These are phyloP conservation scores for Eucalyptus pauciflora DNA, from an alignment of 345 rosid species.

Conservation along the genomic window DNA sequence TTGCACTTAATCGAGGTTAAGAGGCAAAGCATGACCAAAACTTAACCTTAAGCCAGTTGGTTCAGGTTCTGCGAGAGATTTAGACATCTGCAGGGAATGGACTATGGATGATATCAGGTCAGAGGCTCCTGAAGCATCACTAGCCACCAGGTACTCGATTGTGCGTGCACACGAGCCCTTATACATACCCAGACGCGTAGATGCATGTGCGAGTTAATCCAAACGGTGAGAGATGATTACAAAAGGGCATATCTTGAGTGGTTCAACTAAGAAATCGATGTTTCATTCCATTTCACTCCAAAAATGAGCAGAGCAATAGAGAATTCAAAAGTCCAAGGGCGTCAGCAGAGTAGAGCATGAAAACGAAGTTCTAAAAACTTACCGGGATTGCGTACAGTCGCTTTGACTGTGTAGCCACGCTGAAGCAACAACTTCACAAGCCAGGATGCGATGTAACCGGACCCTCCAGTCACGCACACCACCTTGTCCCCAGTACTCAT, in stretches of 20 bases:
- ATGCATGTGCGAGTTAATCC: background rate
- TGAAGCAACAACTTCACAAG: constrained; percentile 24
- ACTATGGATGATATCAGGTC: background rate
- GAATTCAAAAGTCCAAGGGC: too few relatives aligned
- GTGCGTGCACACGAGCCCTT: background rate
- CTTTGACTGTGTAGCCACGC: constrained; percentile 27
- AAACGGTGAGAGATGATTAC: background rate
- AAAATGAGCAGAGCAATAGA: background rate
- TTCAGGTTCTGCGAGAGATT: background rate
- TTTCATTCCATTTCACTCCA: background rate
- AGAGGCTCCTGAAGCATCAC: background rate
- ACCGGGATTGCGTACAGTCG: constrained; percentile 23
- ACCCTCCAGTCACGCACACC: constrained; percentile 18
- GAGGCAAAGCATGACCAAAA: background rate
- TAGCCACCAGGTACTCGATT: background rate
- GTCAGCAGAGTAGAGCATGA: background rate
- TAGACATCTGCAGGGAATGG: background rate
- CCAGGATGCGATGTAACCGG: constrained; percentile 33
- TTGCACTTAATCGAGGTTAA: background rate
- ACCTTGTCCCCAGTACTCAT: background rate
- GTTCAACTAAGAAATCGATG: background rate
- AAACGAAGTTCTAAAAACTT: background rate
- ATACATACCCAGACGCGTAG: background rate
- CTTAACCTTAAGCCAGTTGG: background rate
- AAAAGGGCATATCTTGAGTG: background rate